Percentiles rank a stretch among this genome's conserved stretches.
These are phyloP conservation scores for Suillus weaverae DNA, from an alignment of 768 basidiomycete species.

Conservation along the genomic window DNA sequence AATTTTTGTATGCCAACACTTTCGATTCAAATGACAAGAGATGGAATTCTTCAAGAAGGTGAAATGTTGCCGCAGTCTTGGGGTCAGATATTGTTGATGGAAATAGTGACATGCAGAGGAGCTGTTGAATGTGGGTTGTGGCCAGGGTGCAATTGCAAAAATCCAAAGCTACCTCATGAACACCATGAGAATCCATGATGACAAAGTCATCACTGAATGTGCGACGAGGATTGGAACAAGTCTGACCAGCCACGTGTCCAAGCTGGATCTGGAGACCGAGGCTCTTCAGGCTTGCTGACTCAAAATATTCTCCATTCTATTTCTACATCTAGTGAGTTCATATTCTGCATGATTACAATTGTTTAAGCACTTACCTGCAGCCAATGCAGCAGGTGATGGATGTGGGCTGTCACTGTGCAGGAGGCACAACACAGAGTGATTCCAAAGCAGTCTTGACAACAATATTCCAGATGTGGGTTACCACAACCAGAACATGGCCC, in stretches of 20 bases:
- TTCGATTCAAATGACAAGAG: constrained; percentile 33
- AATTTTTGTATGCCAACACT: constrained; percentile 32
- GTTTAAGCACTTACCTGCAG: too few relatives aligned
- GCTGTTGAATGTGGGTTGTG: too few relatives aligned
- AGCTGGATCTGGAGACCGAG: constrained; percentile 26
- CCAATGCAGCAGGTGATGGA: too few relatives aligned
- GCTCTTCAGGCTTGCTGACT: constrained; percentile 14
- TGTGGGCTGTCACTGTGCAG: too few relatives aligned
- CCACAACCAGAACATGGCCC: too few relatives aligned
- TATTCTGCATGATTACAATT: too few relatives aligned
- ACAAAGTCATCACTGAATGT: constrained; percentile 24
- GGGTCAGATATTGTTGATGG: too few relatives aligned
- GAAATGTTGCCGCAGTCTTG: too few relatives aligned
- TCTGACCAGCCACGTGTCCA: constrained; percentile 17
- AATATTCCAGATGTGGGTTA: too few relatives aligned
- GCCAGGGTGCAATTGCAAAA: constrained; percentile 37
- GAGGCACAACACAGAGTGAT: too few relatives aligned
- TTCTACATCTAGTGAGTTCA: background rate
- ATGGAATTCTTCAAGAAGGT: constrained; percentile 32
- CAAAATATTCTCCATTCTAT: constrained; percentile 24
- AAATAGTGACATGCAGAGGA: too few relatives aligned
- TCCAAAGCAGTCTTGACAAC: too few relatives aligned
- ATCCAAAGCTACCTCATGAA: constrained; percentile 29
- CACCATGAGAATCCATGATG: constrained; percentile 25
- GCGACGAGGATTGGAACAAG: constrained; percentile 15